Percentiles rank a stretch among this genome's conserved stretches.
Evolutionary conservation across 1,284 basidiomycete genomes (phyloP).

Genomic region (Phellopilus nigrolimitatus): DNA sequence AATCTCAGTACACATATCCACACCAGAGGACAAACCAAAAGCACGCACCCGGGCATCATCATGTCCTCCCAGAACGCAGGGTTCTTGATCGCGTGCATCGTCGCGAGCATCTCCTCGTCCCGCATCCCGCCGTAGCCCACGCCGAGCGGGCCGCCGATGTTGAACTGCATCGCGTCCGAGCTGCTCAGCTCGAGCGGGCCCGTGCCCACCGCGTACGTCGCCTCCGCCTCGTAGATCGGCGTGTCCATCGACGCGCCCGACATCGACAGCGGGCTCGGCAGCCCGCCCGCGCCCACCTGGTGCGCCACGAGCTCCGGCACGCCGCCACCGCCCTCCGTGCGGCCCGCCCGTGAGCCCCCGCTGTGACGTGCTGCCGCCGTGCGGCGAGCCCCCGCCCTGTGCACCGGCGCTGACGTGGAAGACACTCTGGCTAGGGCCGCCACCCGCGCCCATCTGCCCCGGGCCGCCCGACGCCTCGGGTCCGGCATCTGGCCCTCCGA

Average conservation of each 20-base stretch:
- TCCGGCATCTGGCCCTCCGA: constrained; percentile 29
- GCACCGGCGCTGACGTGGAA: constrained; percentile 14
- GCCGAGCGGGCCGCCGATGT: constrained; percentile 14
- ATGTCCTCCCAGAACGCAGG: constrained; percentile 69
- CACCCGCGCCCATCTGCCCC: constrained; percentile 19
- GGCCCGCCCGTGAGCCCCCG: constrained; percentile 1
- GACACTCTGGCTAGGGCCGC: constrained; percentile 32
- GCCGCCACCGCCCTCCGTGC: not conserved
- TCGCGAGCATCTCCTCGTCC: constrained; percentile 59
- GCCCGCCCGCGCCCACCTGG: constrained; percentile 33
- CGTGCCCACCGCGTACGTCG: constrained; percentile 33
- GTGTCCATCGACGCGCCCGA: constrained; percentile 25
- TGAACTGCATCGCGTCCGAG: constrained; percentile 13
- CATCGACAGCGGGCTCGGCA: constrained; percentile 14
- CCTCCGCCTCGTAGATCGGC: constrained; percentile 40
- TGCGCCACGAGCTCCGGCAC: constrained; percentile 13
- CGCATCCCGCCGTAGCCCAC: constrained; percentile 20
- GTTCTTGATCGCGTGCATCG: constrained; percentile 68
- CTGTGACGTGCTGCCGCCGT: constrained; percentile 7
- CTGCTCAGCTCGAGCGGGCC: constrained; percentile 19
- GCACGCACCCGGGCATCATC: constrained; percentile 73
- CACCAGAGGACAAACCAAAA: constrained; percentile 1
- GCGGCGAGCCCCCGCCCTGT: constrained; percentile 14
- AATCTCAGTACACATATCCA: not conserved
- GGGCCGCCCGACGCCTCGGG: constrained; percentile 22